phyloP scores from a whole-genome alignment of 805 yeast species.

The Saccharomycodes ludwigii region DNA sequence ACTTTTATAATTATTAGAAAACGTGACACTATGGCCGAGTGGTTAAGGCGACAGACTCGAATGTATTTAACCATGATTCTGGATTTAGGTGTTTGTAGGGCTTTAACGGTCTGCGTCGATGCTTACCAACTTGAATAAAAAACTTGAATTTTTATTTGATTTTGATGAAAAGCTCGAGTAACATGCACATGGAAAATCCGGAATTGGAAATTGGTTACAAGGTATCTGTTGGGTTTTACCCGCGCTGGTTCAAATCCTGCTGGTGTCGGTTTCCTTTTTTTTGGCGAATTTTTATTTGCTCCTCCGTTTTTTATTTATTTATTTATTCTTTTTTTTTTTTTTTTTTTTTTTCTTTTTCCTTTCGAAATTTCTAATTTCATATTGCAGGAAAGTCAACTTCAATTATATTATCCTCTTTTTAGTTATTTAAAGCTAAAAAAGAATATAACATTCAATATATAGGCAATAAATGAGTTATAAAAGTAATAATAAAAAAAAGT shows the following conservation, averaged over 20 bases:
- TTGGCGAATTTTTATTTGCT: background rate
- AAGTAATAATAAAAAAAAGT: slow-evolving; percentile 2
- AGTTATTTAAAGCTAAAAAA: background rate
- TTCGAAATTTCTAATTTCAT: background rate
- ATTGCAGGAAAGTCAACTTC: background rate
- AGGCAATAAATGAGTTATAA: slow-evolving; percentile 1
- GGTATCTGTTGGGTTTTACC: slow-evolving; percentile 58
- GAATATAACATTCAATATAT: no score
- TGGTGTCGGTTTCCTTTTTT: slow-evolving; percentile 43
- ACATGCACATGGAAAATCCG: no score
- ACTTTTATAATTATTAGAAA: no score
- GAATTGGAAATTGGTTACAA: no score
- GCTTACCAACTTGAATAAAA: no score
- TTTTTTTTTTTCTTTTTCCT: background rate
- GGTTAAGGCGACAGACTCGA: slow-evolving; percentile 72
- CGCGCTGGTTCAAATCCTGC: slow-evolving; percentile 77
- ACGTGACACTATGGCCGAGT: slow-evolving; percentile 59
- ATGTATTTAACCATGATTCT: no score
- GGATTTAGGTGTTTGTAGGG: no score
- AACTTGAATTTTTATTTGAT: no score
- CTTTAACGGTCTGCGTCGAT: no score
- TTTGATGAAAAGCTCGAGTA: no score
- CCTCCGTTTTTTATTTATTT: background rate
- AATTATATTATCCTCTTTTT: slow-evolving; percentile 1
- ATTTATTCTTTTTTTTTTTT: background rate